Evolutionary conservation across 805 yeast species (phyloP), one percentile per base, ranked within the genome.

Genomic region (Candida vartiovaarae): DNA sequence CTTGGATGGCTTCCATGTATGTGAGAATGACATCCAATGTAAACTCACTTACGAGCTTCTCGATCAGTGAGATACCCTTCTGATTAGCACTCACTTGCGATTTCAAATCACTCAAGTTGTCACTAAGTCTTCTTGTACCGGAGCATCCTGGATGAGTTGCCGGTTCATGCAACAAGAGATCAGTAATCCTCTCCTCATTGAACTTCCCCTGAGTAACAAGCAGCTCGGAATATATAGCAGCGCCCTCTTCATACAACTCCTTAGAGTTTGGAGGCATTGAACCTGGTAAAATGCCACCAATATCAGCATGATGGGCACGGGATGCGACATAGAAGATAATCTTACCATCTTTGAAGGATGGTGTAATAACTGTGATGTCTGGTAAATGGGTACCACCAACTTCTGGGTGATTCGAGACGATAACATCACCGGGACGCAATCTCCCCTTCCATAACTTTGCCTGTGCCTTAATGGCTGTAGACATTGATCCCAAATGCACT

Each of bases 241-340:
- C 96, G 37, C 97, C 98, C 64, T 90, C 97, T 58, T 90, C 90
- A 71, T 79, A 83, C 34, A 91, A 65, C 46, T 80, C 80, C 55
- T 81, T 86, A 2, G 96, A 87, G 57, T 84, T 80, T 8, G 96
- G 95, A 11, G 97, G 96, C 89, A 90, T 88, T 0, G 95, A 84
- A 1, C 97, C 97, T 1, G 97, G 95, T 32, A 87, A 65, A 45
- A 83, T 77, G 10, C 95, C 95, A 15, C 98, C 97, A 57, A 91
- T 90, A 63, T 90, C 98, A 5, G 96, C 90, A 65, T 91, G 98
- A 64, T 90, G 98, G 2, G 96, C 97, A 51, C 98, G 72, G 0
- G 95, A 82, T 1, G 97, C 98, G 10, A 87, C 89, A 71, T 87
- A 90, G 61, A 90, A 90, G 27, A 88, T 76, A 32, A 87, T 72